Conservation (phyloP, 345 rosid genomes). For the Syzygium oleosum region DNA sequence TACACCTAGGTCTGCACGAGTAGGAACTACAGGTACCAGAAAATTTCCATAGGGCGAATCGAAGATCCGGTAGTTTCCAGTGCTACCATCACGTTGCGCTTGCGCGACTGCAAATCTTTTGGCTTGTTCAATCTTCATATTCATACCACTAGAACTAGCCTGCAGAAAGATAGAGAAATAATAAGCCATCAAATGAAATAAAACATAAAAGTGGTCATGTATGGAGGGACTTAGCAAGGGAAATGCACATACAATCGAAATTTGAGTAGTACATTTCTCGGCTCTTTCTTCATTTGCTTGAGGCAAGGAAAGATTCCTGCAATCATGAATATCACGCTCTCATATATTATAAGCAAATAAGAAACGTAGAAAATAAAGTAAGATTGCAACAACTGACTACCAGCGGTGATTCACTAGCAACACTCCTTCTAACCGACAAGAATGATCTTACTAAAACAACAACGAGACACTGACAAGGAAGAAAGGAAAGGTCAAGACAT, state of each 20-base stretch:
- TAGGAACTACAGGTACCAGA: slow-evolving; percentile 48
- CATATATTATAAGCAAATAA: neutral
- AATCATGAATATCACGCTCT: neutral
- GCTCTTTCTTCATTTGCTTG: neutral
- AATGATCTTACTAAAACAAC: neutral
- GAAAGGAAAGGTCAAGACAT: neutral
- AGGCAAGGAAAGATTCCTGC: neutral
- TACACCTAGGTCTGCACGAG: slow-evolving; percentile 30
- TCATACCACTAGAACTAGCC: neutral
- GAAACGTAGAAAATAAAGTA: neutral
- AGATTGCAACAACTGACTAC: neutral
- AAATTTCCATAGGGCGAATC: slow-evolving; percentile 47
- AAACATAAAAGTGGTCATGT: neutral
- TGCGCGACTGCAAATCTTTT: slow-evolving; percentile 37
- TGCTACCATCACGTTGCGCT: slow-evolving; percentile 44
- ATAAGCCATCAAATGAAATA: neutral
- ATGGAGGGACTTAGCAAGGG: neutral
- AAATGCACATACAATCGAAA: neutral
- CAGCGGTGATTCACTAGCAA: neutral
- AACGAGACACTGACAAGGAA: neutral
- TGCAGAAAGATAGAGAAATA: neutral
- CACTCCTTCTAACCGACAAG: neutral
- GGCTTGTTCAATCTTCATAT: slow-evolving; percentile 21
- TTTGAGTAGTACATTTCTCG: neutral
- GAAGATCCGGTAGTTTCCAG: slow-evolving; percentile 31